phyloP scores from a whole-genome alignment of 176 grass and related monocot genomes.

The Carex parvula region DNA sequence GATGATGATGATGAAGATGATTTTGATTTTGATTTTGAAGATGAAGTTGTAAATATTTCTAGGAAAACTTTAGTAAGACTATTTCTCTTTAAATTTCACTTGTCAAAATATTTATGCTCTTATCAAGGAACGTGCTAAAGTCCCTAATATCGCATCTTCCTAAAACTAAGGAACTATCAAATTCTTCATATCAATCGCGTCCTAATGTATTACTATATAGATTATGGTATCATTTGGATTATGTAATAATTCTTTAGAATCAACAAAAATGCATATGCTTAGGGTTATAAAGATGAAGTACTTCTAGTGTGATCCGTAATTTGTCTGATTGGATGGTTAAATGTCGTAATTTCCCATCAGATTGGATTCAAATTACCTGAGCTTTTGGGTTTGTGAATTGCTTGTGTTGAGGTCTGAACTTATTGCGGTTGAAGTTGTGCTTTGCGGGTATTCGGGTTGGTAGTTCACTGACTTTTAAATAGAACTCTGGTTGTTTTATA shows the following conservation, averaged over 20 bases:
- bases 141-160: background rate
- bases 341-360: background rate
- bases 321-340: background rate
- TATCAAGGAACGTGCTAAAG: background rate
- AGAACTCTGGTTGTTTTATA: background rate
- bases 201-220: background rate
- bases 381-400: background rate
- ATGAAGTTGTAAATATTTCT: background rate
- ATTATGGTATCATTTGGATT: background rate
- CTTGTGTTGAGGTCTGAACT: background rate
- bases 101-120: background rate
- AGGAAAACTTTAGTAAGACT: background rate
- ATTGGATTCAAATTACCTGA: background rate
- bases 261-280: background rate
- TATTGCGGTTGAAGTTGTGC: background rate
- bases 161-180: background rate
- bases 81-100: background rate
- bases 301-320: background rate
- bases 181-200: background rate
- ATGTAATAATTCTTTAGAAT: background rate
- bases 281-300: background rate
- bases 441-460: background rate
- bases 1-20: slow-evolving; percentile 22
- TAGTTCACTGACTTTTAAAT: background rate
- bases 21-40: slow-evolving; percentile 25